These are phyloP conservation scores for Tardiomyces blankii DNA, from an alignment of 1,139 yeast genomes.

Conservation along the genomic window DNA sequence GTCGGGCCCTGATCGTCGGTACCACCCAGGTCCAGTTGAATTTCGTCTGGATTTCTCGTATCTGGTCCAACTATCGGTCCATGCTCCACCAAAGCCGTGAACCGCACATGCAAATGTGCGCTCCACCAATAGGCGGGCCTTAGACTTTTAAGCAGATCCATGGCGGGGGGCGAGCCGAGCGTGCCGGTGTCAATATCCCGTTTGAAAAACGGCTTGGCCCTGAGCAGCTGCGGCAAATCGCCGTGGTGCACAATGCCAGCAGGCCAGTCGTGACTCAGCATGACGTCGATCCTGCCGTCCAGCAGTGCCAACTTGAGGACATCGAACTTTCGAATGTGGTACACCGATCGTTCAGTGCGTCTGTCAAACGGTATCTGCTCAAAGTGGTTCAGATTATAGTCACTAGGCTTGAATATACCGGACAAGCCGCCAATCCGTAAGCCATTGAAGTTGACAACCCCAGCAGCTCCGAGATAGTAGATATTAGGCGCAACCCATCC, in stretches of 20 bases:
- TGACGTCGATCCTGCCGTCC: slow-evolving; percentile 33
- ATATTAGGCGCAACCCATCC: slow-evolving; percentile 94
- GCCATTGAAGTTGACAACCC: slow-evolving; percentile 65
- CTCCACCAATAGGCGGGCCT: slow-evolving; percentile 74
- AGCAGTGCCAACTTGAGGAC: slow-evolving; percentile 41
- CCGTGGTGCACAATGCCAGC: slow-evolving; percentile 65
- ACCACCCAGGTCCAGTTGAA: slow-evolving; percentile 20
- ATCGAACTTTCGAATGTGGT: slow-evolving; percentile 65
- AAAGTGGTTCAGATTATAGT: slow-evolving; percentile 29
- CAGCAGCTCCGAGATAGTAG: slow-evolving; percentile 76
- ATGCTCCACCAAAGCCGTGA: slow-evolving; percentile 43
- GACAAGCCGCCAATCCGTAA: slow-evolving; percentile 70
- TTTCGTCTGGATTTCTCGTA: slow-evolving; percentile 19
- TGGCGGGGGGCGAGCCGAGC: slow-evolving; percentile 71
- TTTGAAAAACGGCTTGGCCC: slow-evolving; percentile 54
- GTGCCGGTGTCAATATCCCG: slow-evolving; percentile 47
- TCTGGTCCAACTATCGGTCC: slow-evolving; percentile 7
- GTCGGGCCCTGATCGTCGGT: slow-evolving; percentile 1
- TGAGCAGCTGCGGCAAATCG: slow-evolving; percentile 36
- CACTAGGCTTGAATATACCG: slow-evolving; percentile 60
- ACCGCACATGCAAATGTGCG: slow-evolving; percentile 79
- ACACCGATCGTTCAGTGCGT: slow-evolving; percentile 42
- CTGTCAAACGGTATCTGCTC: slow-evolving; percentile 42
- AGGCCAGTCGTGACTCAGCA: slow-evolving; percentile 94
- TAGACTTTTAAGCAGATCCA: slow-evolving; percentile 40